phyloP scores from a whole-genome alignment of 2,329 filamentous ascomycete species.

The Calonectria pauciramosa region DNA sequence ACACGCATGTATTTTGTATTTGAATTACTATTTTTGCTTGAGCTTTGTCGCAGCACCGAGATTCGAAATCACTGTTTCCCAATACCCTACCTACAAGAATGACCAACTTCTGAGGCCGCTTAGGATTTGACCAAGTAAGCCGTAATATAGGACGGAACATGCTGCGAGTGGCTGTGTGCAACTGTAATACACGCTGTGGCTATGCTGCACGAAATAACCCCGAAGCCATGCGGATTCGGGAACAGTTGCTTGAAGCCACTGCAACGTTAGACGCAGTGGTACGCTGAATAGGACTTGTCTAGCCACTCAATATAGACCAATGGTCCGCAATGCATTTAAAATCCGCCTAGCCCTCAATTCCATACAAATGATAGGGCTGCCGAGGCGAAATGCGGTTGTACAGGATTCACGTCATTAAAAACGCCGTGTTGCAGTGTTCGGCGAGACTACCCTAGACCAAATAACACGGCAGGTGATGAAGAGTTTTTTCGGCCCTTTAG shows the following conservation, averaged over 20 bases:
- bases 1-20: background rate
- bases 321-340: too few species aligned
- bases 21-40: background rate
- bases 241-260: background rate
- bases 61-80: background rate
- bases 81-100: background rate
- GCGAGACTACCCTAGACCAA: background rate
- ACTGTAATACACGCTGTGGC: background rate
- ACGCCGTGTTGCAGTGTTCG: background rate
- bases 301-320: background rate
- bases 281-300: too few species aligned
- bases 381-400: background rate
- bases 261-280: background rate
- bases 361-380: background rate
- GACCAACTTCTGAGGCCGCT: background rate
- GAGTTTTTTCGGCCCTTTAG: background rate
- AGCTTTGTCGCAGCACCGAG: background rate
- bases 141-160: too few species aligned
- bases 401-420: background rate
- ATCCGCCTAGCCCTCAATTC: background rate
- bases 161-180: background rate
- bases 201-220: background rate
- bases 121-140: background rate
- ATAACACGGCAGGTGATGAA: background rate
- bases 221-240: background rate